Conservation (phyloP, 129 eudicot genomes). For the Flaveria sonorensis region DNA sequence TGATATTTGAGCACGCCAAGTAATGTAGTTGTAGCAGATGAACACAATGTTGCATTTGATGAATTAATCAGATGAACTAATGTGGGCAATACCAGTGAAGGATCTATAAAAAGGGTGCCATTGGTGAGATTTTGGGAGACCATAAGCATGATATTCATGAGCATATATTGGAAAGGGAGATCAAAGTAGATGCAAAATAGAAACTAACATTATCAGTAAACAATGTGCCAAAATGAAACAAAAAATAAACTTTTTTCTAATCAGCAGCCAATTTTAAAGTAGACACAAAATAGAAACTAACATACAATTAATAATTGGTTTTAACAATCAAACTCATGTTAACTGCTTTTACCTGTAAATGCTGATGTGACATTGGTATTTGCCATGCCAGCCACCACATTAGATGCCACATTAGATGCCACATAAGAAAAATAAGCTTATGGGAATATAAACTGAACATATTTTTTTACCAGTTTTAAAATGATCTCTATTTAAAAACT, state of each 20-base stretch:
- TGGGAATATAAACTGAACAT: not conserved
- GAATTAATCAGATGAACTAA: conserved; percentile 56
- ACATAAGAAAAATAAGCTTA: not conserved
- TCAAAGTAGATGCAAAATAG: too few relatives aligned
- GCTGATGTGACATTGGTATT: not conserved
- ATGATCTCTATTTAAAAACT: not conserved
- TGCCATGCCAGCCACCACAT: not conserved
- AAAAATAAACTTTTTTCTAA: not conserved
- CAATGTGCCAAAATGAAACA: not conserved
- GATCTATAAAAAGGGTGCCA: conserved; percentile 52
- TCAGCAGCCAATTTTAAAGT: not conserved
- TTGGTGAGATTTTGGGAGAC: conserved; percentile 13
- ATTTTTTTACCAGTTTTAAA: not conserved
- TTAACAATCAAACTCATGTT: not conserved
- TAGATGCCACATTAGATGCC: not conserved
- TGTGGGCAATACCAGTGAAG: conserved; percentile 60
- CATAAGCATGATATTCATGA: conserved; percentile 9
- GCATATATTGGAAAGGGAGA: conserved; percentile 1
- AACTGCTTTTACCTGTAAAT: not conserved
- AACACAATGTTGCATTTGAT: conserved; percentile 40
- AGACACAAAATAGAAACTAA: not conserved
- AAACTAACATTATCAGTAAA: not conserved
- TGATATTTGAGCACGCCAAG: conserved; percentile 59
- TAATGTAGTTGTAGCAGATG: conserved; percentile 48
- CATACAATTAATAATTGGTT: not conserved